Base-by-base conservation (phyloP, 768 basidiomycete species). In the Favolaschia claudopus region DNA sequence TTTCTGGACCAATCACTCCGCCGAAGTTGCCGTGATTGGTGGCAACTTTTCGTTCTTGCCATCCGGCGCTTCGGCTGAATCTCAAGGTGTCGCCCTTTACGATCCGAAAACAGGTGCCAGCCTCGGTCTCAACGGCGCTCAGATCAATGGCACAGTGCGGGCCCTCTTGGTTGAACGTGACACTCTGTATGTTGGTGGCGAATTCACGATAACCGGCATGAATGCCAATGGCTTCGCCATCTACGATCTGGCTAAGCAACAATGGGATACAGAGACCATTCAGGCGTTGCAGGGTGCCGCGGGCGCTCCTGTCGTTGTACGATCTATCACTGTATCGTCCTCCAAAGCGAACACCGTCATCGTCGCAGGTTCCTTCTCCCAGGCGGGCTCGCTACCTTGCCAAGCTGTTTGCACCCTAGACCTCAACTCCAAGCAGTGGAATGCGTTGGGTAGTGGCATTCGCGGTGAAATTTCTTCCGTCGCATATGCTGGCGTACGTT, bases 321-420 rank as follows among this genome's bases (percentile, higher is more conserved):
- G 91, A 38, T 89, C 89, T 1, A 82, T 98, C 63, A 83, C 85
- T 2, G 77, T 80, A 52, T 84, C 93, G 0, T 69, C 82, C 1
- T 82, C 87, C 13, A 83, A 87, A 65, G 66, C 83, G 24, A 82
- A 86, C 43, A 80, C 79, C 2, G 70, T 98, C 50, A 78, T 97
- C 44, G 89, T 97, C 12, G 95, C 91, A 2, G 96, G 96, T n/a
- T 86, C 89, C 2, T 98, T 99, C 63, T 73, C 85, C 0, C 83
- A 87, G 37, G 94, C 91, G 3, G 95, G 94, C 8, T 83, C 88
- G 0, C 74, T 91, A 15, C 72, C 76, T 1, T 98, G 96, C 72
- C 83, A 84, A 34, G 88, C 85, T 2, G 86, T 98, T 37, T 99
- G 96, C 70, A 74, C 84, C 19, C 88, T 91, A 67, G 88, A 95